Base-by-base conservation (phyloP, 129 eudicot species). In the Helichrysum umbraculigerum region DNA sequence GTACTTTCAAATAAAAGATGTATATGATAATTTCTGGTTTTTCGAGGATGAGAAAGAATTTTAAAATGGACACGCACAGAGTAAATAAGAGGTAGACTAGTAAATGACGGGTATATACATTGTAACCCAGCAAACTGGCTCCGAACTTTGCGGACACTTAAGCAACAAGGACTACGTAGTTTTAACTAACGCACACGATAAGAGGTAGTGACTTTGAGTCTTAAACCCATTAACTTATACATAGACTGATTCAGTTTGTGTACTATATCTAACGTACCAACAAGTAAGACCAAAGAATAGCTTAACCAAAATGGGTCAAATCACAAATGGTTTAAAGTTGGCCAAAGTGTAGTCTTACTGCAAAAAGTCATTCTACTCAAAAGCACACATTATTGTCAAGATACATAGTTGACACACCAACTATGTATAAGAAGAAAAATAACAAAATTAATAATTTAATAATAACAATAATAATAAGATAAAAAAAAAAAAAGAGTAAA, bases 91-190 rank as follows among this genome's bases (percentile, higher is more conserved):
- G 37, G 65, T 7, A 65, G 21, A 20, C 11, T 67, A 68, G 44
- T 44, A 58, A 41, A 41, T 1, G 71, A 41, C 7, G 41, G 30
- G 12, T 42, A 65, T 20, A 11, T 63, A 52, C 64, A 5, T 32
- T 25, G 8, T 71, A 39, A 52, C 41, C 22, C 57, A 19, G 47
- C 58, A 54, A 47, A 29, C 20, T 25, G 17, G 63, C 12, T 29
- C 33, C 63, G 16, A 51, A 34, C 64, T 5, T 32, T 25, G 11
- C 59, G 63, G 62, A 56, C 52, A 22, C 21, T 25, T 74, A 39
- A 34, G 71, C 52, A 76, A 56, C 52, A 70, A 35, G 80, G 79
- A 78, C 29, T 57, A 2, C 39, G 34, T 42, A 30, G 62, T 41
- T 41, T 41, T 41, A 9, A 9, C 14, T 2, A 41, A 41, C 3